Percentiles rank a stretch among this genome's conserved stretches.
Conservation (phyloP, 139 green algal species). For the Coccomyxa sp. region DNA sequence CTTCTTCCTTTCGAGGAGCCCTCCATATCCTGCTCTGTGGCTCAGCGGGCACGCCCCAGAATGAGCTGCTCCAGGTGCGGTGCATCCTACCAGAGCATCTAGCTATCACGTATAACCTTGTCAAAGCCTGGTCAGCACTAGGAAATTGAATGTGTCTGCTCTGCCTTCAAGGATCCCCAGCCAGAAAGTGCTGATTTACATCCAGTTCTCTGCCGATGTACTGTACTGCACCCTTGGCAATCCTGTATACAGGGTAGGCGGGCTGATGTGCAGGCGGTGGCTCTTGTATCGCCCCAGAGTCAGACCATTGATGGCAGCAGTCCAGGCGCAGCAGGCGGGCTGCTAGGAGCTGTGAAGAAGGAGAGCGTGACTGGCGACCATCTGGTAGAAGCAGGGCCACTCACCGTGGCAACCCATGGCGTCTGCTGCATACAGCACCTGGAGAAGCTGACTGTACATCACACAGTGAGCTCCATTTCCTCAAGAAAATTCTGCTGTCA, state of each 20-base stretch:
- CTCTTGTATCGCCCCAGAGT: constrained; percentile 63
- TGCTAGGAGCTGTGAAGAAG: constrained; percentile 77
- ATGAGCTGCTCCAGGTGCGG: constrained; percentile 79
- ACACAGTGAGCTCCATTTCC: constrained; percentile 27
- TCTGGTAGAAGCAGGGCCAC: constrained; percentile 82
- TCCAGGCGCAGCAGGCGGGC: constrained; percentile 62
- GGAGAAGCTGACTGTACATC: constrained; percentile 79
- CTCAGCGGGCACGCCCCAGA: constrained; percentile 87
- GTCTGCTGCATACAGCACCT: constrained; percentile 94
- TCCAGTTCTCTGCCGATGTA: no score
- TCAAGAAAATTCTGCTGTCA: no score
- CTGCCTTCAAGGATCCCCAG: no score
- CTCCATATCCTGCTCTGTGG: constrained; percentile 85
- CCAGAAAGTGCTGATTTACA: no score
- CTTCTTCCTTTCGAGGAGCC: constrained; percentile 65
- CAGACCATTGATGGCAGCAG: constrained; percentile 91
- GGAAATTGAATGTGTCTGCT: no score
- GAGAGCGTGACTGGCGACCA: constrained; percentile 62
- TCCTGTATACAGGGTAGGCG: neutral
- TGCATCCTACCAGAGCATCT: no score
- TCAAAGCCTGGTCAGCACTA: no score
- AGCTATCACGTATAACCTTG: no score
- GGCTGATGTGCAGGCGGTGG: constrained; percentile 48
- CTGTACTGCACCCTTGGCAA: no score
- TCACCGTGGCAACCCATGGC: constrained; percentile 82